A percentile compares a stretch with the other conserved stretches of the same genome.
These are phyloP conservation scores for Gnetum montanum DNA, from an alignment of 75 land plant species.

Conservation along the genomic window DNA sequence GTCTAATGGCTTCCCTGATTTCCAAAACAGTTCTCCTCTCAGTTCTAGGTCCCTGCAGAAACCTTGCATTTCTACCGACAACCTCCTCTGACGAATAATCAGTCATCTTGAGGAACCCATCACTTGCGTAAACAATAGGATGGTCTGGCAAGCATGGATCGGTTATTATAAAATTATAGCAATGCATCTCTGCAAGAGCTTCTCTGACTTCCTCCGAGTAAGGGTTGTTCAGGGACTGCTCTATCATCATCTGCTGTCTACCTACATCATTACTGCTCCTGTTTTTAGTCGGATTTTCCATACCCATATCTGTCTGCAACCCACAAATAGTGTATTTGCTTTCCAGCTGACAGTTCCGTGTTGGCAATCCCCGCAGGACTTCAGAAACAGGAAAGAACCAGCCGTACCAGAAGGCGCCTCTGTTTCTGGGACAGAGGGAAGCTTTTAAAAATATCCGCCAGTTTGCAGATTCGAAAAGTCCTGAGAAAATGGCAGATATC, in stretches of 20 bases:
- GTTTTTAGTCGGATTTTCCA: too few species aligned
- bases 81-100: conserved; percentile 67
- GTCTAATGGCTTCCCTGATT: conserved; percentile 77
- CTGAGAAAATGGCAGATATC: too few species aligned
- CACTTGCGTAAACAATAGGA: conserved; percentile 80
- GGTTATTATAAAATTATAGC: conserved; percentile 46
- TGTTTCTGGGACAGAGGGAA: too few species aligned
- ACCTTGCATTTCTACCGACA: conserved; percentile 67
- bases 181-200: conserved; percentile 40
- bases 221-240: conserved; percentile 19
- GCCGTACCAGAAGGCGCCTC: too few species aligned
- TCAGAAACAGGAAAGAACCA: too few species aligned
- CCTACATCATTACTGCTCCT: too few species aligned
- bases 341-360: too few species aligned
- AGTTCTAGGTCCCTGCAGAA: conserved; percentile 83
- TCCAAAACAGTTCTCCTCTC: conserved; percentile 60
- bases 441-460: too few species aligned
- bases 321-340: too few species aligned
- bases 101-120: conserved; percentile 66
- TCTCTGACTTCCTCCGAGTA: conserved; percentile 44
- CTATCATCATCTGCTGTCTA: neutral
- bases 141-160: conserved; percentile 65
- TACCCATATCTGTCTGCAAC: too few species aligned
- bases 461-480: too few species aligned
- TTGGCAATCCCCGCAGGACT: too few species aligned